phyloP scores from a whole-genome alignment of 805 yeast genomes.

The Scheffersomyces stipitis region DNA sequence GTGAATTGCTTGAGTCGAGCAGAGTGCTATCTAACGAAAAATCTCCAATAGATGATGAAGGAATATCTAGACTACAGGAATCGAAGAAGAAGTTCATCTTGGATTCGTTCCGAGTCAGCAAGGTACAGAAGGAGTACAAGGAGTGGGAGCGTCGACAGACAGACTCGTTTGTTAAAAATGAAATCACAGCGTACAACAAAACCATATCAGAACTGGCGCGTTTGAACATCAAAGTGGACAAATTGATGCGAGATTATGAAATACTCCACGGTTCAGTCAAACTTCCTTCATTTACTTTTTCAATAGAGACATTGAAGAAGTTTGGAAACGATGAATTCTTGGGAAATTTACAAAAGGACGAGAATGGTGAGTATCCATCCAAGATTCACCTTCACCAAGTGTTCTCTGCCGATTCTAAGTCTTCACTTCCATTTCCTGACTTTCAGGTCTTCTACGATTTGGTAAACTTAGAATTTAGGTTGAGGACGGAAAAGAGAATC shows the following conservation, averaged over 20 bases:
- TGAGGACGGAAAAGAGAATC: slow-evolving; percentile 31
- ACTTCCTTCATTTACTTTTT: slow-evolving; percentile 16
- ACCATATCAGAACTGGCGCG: slow-evolving; percentile 29
- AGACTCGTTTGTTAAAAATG: slow-evolving; percentile 19
- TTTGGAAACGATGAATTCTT: slow-evolving; percentile 22
- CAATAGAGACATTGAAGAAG: slow-evolving; percentile 26
- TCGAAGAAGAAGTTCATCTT: slow-evolving; percentile 20
- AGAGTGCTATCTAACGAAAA: slow-evolving; percentile 3
- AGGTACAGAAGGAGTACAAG: slow-evolving; percentile 29
- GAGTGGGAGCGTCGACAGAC: slow-evolving; percentile 23
- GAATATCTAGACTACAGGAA: not conserved
- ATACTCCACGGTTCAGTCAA: slow-evolving; percentile 12
- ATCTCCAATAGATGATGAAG: not conserved
- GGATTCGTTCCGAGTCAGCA: slow-evolving; percentile 36
- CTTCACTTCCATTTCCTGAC: slow-evolving; percentile 26
- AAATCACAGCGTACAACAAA: slow-evolving; percentile 30
- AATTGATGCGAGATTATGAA: slow-evolving; percentile 22
- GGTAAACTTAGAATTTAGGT: slow-evolving; percentile 32
- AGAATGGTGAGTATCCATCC: slow-evolving; percentile 11
- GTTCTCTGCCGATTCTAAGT: slow-evolving; percentile 27
- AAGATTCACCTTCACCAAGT: slow-evolving; percentile 16
- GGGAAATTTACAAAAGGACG: slow-evolving; percentile 11
- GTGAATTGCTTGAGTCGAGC: slow-evolving; percentile 7
- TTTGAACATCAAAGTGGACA: slow-evolving; percentile 22
- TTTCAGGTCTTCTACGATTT: slow-evolving; percentile 27